phyloP scores from a whole-genome alignment of 345 rosid species.

The Pistacia atlantica region DNA sequence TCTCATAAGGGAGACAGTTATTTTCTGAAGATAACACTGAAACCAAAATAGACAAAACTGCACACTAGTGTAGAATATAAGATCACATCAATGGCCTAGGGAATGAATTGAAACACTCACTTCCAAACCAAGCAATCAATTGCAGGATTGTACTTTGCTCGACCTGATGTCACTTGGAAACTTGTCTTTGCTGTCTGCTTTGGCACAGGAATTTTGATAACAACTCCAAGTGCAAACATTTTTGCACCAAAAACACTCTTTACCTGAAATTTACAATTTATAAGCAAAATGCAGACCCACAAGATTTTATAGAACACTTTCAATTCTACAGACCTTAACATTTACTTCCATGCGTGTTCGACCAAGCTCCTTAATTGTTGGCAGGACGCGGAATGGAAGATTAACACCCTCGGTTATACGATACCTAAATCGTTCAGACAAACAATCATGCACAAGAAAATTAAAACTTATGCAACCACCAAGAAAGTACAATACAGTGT shows the following conservation, averaged over 20 bases:
- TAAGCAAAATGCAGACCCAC: constrained; percentile 20
- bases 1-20: not conserved
- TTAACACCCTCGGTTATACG: constrained; percentile 99
- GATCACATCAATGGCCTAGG: not conserved
- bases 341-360: constrained; percentile 99
- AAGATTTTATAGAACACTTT: constrained; percentile 20
- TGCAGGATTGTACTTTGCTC: constrained; percentile 95
- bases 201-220: constrained; percentile 96
- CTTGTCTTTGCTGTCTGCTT: constrained; percentile 98
- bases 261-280: constrained; percentile 56
- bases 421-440: constrained; percentile 49
- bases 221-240: constrained; percentile 99
- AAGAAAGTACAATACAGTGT: not conserved
- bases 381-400: constrained; percentile 96
- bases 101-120: constrained; percentile 49
- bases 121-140: constrained; percentile 99
- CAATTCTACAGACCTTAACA: constrained; percentile 67
- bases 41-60: constrained; percentile 1
- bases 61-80: not conserved
- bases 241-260: constrained; percentile 99
- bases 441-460: not conserved
- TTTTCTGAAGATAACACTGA: not conserved
- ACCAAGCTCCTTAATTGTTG: constrained; percentile 98
- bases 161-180: constrained; percentile 96
- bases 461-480: not conserved